Conservation (phyloP, 2,329 filamentous ascomycete genomes). For the Trichoderma semiorbis region DNA sequence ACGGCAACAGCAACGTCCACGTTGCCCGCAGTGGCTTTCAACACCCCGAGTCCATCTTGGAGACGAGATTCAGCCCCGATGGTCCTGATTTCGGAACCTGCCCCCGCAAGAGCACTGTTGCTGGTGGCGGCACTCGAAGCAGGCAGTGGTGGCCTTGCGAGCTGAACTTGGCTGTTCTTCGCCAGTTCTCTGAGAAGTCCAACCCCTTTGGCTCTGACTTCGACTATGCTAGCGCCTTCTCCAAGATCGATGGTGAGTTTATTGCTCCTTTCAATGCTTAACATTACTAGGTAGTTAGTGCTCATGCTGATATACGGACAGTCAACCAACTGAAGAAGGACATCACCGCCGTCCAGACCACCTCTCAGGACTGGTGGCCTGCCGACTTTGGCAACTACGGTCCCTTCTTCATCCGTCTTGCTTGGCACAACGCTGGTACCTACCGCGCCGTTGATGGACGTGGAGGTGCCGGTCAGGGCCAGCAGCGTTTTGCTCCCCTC, state of each 20-base stretch:
- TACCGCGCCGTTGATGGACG: slow-evolving; percentile 72
- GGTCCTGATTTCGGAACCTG: slow-evolving; percentile 17
- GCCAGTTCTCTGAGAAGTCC: slow-evolving; percentile 60
- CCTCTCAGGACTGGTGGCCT: slow-evolving; percentile 77
- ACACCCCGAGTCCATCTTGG: slow-evolving; percentile 15
- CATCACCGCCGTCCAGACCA: slow-evolving; percentile 63
- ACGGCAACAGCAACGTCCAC: slow-evolving; percentile 9
- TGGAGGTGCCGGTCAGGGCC: slow-evolving; percentile 61
- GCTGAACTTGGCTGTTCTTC: slow-evolving; percentile 66
- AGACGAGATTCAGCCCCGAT: slow-evolving; percentile 15
- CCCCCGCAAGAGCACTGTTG: slow-evolving; percentile 34
- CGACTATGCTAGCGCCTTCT: slow-evolving; percentile 69
- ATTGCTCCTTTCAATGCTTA: slow-evolving; percentile 36
- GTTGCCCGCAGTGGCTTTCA: not conserved
- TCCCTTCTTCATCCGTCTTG: slow-evolving; percentile 73
- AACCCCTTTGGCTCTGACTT: slow-evolving; percentile 64
- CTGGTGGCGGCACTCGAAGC: slow-evolving; percentile 64
- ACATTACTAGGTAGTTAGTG: not conserved
- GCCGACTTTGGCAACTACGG: slow-evolving; percentile 79
- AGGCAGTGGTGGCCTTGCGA: slow-evolving; percentile 71
- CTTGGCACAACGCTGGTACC: slow-evolving; percentile 75
- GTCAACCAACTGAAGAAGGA: slow-evolving; percentile 66
- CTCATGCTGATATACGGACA: not conserved
- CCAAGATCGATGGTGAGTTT: slow-evolving; percentile 55
- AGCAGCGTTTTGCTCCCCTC: slow-evolving; percentile 63